Evolutionary conservation across 2,329 filamentous ascomycete species (phyloP), one percentile per base, ranked within the genome.

Genomic region (Parafenestella ontariensis): DNA sequence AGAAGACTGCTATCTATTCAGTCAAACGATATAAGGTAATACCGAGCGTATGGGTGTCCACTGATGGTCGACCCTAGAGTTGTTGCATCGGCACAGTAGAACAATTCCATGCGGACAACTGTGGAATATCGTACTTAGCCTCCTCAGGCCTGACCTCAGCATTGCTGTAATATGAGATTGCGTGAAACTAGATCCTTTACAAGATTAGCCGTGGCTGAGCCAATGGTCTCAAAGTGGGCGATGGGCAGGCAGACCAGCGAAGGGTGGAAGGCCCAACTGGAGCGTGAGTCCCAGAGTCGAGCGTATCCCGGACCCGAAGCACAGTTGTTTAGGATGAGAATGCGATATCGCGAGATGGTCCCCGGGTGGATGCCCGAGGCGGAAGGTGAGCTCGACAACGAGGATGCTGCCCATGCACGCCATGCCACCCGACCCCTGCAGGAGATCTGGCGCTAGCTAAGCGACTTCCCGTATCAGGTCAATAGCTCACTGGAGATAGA

Each of bases 381-480:
- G 24, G 26, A 29, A 18, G 41, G 41, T 28, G 26, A 29, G 24
- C 24, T 18, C 20, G 17, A 20, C n/a, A 20, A 17, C 26, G n/a
- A 40, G 33, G 15, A 24, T 31, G 39, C 8, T 33, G 26, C 15
- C 40, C 40, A 10, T 26, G 24, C 9, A 26, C n/a, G n/a, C n/a
- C n/a, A n/a, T n/a, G n/a, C n/a, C n/a, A n/a, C n/a, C n/a, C n/a
- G n/a, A n/a, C n/a, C n/a, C n/a, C n/a, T 42, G 40, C 20, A 11
- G 40, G 23, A 39, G 40, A 45, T 47, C 28, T 47, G 44, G 26
- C 34, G 21, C 46, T 49, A 49, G 34, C 24, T 23, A 41, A 49
- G 46, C 46, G 46, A 41, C 28, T 47, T 42, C 23, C 17, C 44
- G 28, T 15, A 20, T 42, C 24, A 13, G 37, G 36, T 39, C 36